These are phyloP conservation scores for Pythium coloratum DNA, from an alignment of 352 stramenopile genomes.

Conservation along the genomic window DNA sequence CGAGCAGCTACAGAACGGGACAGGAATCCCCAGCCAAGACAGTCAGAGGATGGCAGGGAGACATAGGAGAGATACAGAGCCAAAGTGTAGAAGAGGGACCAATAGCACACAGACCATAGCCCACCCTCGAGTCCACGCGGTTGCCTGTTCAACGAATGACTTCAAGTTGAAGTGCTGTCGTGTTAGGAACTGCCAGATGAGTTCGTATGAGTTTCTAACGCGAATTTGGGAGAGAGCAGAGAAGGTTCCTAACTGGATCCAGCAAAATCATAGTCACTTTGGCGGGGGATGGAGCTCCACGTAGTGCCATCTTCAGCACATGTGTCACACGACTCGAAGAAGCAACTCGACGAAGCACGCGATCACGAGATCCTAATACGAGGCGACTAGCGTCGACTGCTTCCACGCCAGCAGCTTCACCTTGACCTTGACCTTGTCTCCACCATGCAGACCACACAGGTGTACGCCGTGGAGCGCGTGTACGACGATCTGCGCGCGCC, in stretches of 20 bases:
- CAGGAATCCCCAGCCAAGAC: not conserved
- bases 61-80: slow-evolving; percentile 1
- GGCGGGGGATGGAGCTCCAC: slow-evolving; percentile 2
- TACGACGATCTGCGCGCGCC: slow-evolving; percentile 84
- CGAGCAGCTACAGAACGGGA: not conserved
- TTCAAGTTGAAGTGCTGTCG: slow-evolving; percentile 25
- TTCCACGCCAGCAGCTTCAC: too few species aligned
- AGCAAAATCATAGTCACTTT: slow-evolving; percentile 12
- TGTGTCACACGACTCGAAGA: slow-evolving; percentile 12
- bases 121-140: not conserved
- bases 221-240: not conserved
- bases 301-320: slow-evolving; percentile 21
- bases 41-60: not conserved
- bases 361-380: not conserved
- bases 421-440: too few species aligned
- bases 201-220: not conserved
- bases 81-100: slow-evolving; percentile 16
- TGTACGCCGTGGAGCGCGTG: slow-evolving; percentile 86
- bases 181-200: slow-evolving; percentile 11
- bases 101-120: not conserved
- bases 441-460: slow-evolving; percentile 82
- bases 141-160: not conserved
- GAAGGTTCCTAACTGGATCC: not conserved
- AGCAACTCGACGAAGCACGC: not conserved
- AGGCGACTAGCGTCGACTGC: too few species aligned